Evolutionary conservation across 2,329 filamentous ascomycete species (phyloP).

Genomic region (Fusarium palustre): DNA sequence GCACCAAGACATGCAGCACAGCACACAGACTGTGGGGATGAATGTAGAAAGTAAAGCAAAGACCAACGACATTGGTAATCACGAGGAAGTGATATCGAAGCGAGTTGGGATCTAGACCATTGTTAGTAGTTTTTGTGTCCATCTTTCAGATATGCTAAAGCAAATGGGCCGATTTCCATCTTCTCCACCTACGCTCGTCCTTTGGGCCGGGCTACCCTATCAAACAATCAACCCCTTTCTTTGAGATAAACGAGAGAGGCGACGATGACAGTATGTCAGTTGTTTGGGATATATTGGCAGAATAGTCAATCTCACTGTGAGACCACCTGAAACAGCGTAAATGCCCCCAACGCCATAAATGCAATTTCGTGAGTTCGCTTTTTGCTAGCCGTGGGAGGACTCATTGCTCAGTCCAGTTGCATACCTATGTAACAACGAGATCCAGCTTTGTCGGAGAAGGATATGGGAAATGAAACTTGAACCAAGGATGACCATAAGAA

Average conservation of each 20-base stretch:
- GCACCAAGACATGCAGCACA: neutral
- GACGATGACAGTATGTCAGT: neutral
- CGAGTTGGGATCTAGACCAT: constrained; percentile 14
- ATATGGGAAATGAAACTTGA: neutral
- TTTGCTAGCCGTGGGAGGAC: neutral
- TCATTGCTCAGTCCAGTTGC: too few relatives aligned
- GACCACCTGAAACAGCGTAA: neutral
- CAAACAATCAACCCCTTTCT: neutral
- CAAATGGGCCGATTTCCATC: constrained; percentile 29
- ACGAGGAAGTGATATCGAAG: neutral
- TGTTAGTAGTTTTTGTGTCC: constrained; percentile 13
- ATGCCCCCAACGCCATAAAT: neutral
- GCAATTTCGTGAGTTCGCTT: neutral
- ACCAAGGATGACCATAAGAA: neutral
- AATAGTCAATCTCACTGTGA: rapidly evolving
- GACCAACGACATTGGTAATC: constrained; percentile 5
- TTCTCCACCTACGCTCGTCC: constrained; percentile 12
- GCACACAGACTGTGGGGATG: neutral
- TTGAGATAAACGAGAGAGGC: neutral
- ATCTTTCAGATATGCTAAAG: constrained; percentile 14
- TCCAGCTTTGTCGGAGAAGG: neutral
- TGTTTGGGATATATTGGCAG: neutral
- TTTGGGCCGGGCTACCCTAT: neutral
- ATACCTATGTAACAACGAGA: too few relatives aligned
- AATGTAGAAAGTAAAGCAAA: neutral